Evolutionary conservation across 306 rosid species (phyloP).

Genomic region (Ziziphus jujuba): DNA sequence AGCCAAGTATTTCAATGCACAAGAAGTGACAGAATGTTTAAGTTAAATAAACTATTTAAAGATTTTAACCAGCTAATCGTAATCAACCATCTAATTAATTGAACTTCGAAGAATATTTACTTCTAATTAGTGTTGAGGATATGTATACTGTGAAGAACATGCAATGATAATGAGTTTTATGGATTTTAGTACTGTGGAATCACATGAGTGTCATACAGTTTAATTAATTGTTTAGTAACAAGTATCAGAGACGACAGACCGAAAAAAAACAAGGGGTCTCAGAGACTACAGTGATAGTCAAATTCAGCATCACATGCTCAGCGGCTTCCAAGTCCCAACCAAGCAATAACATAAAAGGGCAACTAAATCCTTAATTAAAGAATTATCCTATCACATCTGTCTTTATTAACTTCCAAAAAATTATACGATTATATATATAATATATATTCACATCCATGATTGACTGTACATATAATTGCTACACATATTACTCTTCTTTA

Average conservation of each 20-base stretch:
- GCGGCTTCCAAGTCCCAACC: conserved; percentile 37
- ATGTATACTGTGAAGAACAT: conserved; percentile 20
- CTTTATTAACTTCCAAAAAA: not conserved
- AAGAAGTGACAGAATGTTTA: conserved; percentile 29
- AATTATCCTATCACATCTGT: conserved; percentile 3
- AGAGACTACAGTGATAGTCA: conserved; percentile 25
- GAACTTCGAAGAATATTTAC: not conserved
- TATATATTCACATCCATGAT: too few relatives aligned
- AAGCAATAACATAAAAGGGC: not conserved
- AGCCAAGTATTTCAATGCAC: conserved; percentile 1
- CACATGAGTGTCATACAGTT: conserved; percentile 37
- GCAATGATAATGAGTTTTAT: conserved; percentile 22
- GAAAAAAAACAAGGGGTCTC: too few relatives aligned
- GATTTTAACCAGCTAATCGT: conserved; percentile 18
- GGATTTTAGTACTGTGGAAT: conserved; percentile 41
- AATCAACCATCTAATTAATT: not conserved
- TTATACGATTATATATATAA: too few relatives aligned
- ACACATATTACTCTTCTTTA: too few relatives aligned
- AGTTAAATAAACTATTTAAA: not conserved
- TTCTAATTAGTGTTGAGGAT: not conserved
- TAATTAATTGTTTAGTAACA: conserved; percentile 24
- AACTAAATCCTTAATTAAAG: conserved; percentile 7
- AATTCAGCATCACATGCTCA: conserved; percentile 44
- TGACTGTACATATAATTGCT: too few relatives aligned
- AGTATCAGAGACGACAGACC: conserved; percentile 23